Conservation (phyloP, 1,139 yeast genomes). For the Protomyces inundatus region DNA sequence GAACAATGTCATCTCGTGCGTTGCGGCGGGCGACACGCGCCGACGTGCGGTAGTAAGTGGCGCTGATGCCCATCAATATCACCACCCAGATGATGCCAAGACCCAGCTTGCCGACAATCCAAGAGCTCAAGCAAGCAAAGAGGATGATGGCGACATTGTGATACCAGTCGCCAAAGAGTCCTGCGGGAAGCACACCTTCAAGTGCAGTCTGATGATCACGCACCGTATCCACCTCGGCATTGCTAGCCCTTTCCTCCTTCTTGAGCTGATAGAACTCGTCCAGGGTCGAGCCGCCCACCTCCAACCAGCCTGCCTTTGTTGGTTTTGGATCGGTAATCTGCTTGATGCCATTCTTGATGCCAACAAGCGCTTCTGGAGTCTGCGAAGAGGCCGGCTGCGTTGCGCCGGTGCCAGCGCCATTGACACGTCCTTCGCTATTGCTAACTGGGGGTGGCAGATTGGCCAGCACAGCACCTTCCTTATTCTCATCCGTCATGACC, state of each 20-base stretch:
- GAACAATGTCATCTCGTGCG: constrained; percentile 73
- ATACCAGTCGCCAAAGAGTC: constrained; percentile 84
- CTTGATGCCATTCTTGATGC: neutral
- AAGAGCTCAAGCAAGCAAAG: constrained; percentile 63
- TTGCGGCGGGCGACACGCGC: constrained; percentile 69
- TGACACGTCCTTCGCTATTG: neutral
- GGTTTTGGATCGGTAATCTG: neutral
- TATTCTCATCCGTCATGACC: constrained; percentile 4
- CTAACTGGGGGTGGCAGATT: neutral
- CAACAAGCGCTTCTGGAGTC: neutral
- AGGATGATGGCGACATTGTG: constrained; percentile 71
- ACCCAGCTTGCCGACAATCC: constrained; percentile 70
- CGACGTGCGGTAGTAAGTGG: constrained; percentile 74
- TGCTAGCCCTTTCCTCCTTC: neutral
- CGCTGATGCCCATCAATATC: constrained; percentile 55
- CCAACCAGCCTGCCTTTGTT: neutral
- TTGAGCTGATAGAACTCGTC: neutral
- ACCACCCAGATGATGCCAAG: constrained; percentile 78
- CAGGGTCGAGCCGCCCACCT: constrained; percentile 5
- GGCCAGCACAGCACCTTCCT: neutral
- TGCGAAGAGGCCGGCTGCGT: neutral
- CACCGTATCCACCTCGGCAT: neutral
- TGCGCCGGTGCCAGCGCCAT: neutral
- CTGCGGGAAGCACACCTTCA: constrained; percentile 8
- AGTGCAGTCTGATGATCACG: constrained; percentile 6